phyloP scores from a whole-genome alignment of 371 early-diverging fungal genomes.

The Mucor lusitanicus region DNA sequence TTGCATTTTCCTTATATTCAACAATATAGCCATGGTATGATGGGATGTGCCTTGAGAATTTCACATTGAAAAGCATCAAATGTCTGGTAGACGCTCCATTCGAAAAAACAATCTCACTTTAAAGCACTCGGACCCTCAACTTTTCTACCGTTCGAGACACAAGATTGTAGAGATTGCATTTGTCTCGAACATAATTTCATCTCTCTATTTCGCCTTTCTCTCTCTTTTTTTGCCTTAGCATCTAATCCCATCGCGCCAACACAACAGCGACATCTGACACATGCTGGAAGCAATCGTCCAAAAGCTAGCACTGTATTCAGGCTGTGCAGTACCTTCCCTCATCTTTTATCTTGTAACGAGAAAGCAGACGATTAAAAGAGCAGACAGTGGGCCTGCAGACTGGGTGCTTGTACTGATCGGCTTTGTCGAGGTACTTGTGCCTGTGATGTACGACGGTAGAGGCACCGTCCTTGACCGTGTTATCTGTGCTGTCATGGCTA shows the following conservation, averaged over 20 bases:
- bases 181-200: too few relatives aligned
- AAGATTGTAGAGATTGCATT: too few relatives aligned
- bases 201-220: too few relatives aligned
- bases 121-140: too few relatives aligned
- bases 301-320: slow-evolving; percentile 7
- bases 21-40: too few relatives aligned
- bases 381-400: neutral
- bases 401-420: slow-evolving; percentile 3
- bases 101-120: too few relatives aligned
- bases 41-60: too few relatives aligned
- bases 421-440: slow-evolving; percentile 6
- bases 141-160: too few relatives aligned
- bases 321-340: slow-evolving; percentile 13
- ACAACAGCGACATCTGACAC: neutral
- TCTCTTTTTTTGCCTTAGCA: too few relatives aligned
- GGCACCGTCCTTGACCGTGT: slow-evolving; percentile 12
- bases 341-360: slow-evolving; percentile 11
- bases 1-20: too few relatives aligned
- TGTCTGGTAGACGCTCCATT: too few relatives aligned
- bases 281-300: neutral
- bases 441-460: slow-evolving; percentile 5
- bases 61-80: too few relatives aligned
- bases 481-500: slow-evolving; percentile 19
- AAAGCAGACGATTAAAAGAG: neutral
- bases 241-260: neutral